phyloP scores from a whole-genome alignment of 2,329 filamentous ascomycete species.

The Colletotrichum spinosum region DNA sequence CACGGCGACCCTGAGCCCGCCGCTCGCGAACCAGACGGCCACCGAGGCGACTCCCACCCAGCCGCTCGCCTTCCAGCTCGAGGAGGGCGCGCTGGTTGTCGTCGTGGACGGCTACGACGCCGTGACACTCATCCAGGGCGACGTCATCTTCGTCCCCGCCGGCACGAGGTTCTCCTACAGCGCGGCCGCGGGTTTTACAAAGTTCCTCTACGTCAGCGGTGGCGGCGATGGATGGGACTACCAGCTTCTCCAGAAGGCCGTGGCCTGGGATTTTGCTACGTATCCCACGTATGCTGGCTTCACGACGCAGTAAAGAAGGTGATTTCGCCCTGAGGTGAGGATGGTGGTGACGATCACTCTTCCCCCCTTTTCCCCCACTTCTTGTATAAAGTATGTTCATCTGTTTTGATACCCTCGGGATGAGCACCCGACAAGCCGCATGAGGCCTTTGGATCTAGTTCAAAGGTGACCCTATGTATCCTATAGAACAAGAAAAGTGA shows the following conservation, averaged over 20 bases:
- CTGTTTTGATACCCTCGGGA: conserved; percentile 11
- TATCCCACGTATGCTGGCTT: conserved; percentile 26
- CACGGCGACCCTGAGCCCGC: conserved; percentile 51
- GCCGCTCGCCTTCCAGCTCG: conserved; percentile 42
- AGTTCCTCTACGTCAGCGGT: conserved; percentile 43
- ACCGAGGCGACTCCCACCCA: conserved; percentile 8
- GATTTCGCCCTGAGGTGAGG: not conserved
- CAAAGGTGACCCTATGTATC: conserved; percentile 11
- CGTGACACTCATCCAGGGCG: conserved; percentile 41
- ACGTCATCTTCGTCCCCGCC: conserved; percentile 43
- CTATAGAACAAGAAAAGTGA: too few species aligned
- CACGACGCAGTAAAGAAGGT: conserved; percentile 5
- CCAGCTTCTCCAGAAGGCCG: conserved; percentile 36
- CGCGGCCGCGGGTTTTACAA: conserved; percentile 41
- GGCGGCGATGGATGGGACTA: conserved; percentile 42
- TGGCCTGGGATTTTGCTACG: conserved; percentile 16
- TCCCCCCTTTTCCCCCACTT: conserved; percentile 12
- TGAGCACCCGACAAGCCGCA: conserved; percentile 25
- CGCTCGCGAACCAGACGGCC: conserved; percentile 23
- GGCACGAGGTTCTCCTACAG: conserved; percentile 40
- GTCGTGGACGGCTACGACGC: conserved; percentile 40
- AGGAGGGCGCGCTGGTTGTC: conserved; percentile 42
- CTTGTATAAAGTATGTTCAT: conserved; percentile 1
- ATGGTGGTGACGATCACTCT: not conserved
- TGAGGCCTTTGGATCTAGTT: conserved; percentile 12